Base-by-base conservation (phyloP, 805 yeast species). In the Lachancea fermentati region DNA sequence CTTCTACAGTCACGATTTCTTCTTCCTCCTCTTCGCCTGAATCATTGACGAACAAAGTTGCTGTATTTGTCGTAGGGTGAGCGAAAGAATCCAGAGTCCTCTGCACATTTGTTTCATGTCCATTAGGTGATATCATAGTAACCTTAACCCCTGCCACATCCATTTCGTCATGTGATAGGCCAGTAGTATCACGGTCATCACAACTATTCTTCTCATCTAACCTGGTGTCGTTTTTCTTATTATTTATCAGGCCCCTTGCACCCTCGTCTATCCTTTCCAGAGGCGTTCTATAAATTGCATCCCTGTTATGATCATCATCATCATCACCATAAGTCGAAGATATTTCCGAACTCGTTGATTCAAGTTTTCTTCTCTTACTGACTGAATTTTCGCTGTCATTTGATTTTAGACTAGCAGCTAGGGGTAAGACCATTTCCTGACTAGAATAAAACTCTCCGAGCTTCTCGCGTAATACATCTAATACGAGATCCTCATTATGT, bases 401-500 rank as follows among this genome's bases (percentile, higher is more conserved):
- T n/a, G n/a, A n/a, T n/a, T n/a, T 35, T 29, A 3, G 12, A 8
- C 19, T 39, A 17, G 31, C 24, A 16, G 37, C 32, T 34, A 37
- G 59, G 34, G 66, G 66, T 8, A 67, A 42, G 29, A 52, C 52
- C 19, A 62, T 41, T 42, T 64, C 66, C 46, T 64, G 55, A 17
- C 40, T 37, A 15, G 73, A 69, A 52, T 74, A 85, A 42, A 73
- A 69, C 1, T 58, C 56, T 0, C 55, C 50, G 13, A 89, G 51
- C n/a, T 66, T 58, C n/a, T 68, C 73, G 39, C 76, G 67, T 4
- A 91, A 47, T 1, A 63, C 62, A 25, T 79, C 83, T 4, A 83
- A 49, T 1, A 89, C 56, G n/a, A 64, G 57, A 3, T 61, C 57
- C 58, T 89, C 97, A 45, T 78, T 69, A 43, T 81, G 87, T 2